Conservation (phyloP, 192 early-diverging fungal genomes). For the Coemansia sp. region DNA sequence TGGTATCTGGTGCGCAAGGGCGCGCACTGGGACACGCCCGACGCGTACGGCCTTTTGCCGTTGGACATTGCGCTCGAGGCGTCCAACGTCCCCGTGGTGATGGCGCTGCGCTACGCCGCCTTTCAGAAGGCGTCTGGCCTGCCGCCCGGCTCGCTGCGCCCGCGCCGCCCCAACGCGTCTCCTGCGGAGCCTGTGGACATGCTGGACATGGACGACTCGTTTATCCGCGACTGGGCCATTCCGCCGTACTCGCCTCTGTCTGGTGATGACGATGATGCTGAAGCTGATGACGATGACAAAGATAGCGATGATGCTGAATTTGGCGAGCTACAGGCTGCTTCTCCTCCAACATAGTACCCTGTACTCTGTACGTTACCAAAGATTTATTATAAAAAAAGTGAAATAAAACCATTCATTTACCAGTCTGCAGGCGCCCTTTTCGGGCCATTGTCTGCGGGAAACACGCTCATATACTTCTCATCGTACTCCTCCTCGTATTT, state of each 20-base stretch:
- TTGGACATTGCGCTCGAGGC: constrained; percentile 53
- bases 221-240: constrained; percentile 49
- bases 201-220: constrained; percentile 46
- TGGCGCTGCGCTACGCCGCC: constrained; percentile 52
- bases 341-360: too few species aligned
- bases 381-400: too few species aligned
- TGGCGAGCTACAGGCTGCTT: constrained; percentile 25
- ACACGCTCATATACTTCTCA: too few species aligned
- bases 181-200: constrained; percentile 39
- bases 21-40: constrained; percentile 70
- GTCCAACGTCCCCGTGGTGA: constrained; percentile 51
- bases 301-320: constrained; percentile 9
- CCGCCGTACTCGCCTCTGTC: constrained; percentile 32
- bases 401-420: too few species aligned
- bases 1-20: constrained; percentile 69
- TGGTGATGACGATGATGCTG: constrained; percentile 1
- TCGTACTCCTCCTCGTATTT: background rate
- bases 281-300: background rate
- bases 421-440: too few species aligned
- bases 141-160: constrained; percentile 27
- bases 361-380: too few species aligned
- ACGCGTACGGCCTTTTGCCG: constrained; percentile 57
- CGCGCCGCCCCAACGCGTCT: background rate
- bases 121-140: constrained; percentile 48
- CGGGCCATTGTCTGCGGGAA: too few species aligned